Evolutionary conservation across 495 filamentous ascomycete species (phyloP).

Genomic region (Podospora tetraspora): DNA sequence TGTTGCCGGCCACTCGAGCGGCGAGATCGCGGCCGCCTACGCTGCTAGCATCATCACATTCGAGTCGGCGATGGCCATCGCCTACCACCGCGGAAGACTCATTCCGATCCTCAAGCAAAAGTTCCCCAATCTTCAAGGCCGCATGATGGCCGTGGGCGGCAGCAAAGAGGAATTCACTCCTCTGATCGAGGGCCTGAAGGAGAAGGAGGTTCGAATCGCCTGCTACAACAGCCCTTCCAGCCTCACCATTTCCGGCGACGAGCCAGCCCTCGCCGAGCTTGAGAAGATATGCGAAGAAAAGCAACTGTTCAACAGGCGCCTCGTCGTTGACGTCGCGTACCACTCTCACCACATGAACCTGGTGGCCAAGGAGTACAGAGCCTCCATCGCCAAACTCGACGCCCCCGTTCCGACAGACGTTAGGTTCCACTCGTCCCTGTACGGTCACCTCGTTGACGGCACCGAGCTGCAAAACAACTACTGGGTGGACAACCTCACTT

Average conservation of each 20-base stretch:
- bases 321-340: constrained; percentile 57
- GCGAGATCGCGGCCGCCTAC: constrained; percentile 54
- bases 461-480: constrained; percentile 40
- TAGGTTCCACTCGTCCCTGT: constrained; percentile 38
- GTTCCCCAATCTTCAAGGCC: constrained; percentile 31
- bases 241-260: constrained; percentile 56
- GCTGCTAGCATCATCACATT: constrained; percentile 42
- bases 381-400: constrained; percentile 28
- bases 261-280: constrained; percentile 45
- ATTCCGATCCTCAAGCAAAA: constrained; percentile 31
- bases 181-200: constrained; percentile 34
- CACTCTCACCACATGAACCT: constrained; percentile 60
- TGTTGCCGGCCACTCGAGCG: constrained; percentile 58
- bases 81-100: constrained; percentile 40
- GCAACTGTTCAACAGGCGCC: constrained; percentile 47
- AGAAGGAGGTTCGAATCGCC: constrained; percentile 40
- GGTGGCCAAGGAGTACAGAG: constrained; percentile 38
- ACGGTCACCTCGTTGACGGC: constrained; percentile 28
- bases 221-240: constrained; percentile 57
- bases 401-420: constrained; percentile 31
- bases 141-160: constrained; percentile 49
- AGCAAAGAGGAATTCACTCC: constrained; percentile 38
- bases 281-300: constrained; percentile 40
- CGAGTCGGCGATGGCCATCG: constrained; percentile 48
- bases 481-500: constrained; percentile 41